A percentile compares a stretch with the other conserved stretches of the same genome.
Conservation (phyloP, 352 stramenopile genomes). For the Phytophthora sp. region DNA sequence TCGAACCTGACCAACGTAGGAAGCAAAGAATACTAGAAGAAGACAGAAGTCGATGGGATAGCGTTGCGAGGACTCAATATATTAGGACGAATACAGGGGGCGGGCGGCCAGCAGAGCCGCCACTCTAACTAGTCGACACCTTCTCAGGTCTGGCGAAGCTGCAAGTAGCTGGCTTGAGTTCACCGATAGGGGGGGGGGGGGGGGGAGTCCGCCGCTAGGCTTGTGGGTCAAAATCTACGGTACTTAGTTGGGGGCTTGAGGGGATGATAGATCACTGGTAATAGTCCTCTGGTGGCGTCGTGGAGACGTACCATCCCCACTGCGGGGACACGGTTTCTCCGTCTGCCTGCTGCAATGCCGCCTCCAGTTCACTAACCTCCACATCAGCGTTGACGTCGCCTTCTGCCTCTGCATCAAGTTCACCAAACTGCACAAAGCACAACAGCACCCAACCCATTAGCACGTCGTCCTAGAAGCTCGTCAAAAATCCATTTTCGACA, state of each 20-base stretch:
- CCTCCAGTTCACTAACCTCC: conserved; percentile 19
- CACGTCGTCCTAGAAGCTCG: background rate
- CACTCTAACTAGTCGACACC: background rate
- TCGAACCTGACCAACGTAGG: background rate
- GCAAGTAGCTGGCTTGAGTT: conserved; percentile 10
- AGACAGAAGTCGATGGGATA: background rate
- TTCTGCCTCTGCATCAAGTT: conserved; percentile 37
- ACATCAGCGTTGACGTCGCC: conserved; percentile 14
- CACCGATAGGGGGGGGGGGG: background rate
- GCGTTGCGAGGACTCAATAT: conserved; percentile 31
- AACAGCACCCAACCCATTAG: conserved; percentile 2
- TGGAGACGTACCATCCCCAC: conserved; percentile 87
- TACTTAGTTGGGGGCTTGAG: conserved; percentile 14
- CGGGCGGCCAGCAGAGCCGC: conserved; percentile 1
- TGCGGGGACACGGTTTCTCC: conserved; percentile 64
- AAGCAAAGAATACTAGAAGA: background rate
- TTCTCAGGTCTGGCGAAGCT: conserved; percentile 21
- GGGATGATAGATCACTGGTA: conserved; percentile 38
- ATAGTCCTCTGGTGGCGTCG: conserved; percentile 76
- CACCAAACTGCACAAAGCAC: conserved; percentile 34
- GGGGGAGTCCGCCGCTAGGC: conserved; percentile 21
- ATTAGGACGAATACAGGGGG: conserved; percentile 30
- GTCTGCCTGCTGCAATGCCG: conserved; percentile 35
- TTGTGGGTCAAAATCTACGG: conserved; percentile 28
- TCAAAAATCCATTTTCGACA: background rate